Base-by-base conservation (phyloP, 2,329 filamentous ascomycete genomes). In the Trichoderma arundinaceum region DNA sequence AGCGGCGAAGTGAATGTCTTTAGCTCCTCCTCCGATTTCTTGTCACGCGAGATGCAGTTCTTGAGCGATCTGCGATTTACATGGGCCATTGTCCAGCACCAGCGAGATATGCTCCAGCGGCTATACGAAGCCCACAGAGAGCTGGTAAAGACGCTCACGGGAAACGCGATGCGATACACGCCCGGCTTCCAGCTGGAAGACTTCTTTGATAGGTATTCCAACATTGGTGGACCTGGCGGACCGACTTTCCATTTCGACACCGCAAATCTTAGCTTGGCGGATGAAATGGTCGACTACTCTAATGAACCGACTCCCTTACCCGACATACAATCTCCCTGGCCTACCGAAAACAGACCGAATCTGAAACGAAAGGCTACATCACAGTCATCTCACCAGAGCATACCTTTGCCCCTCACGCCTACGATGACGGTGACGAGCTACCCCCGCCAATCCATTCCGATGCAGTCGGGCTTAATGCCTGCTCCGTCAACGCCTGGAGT, bases 141-240 rank as follows among this genome's bases (percentile, higher is more conserved):
- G 74, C 82, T 96, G n/a, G 88, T 94, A 61, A 91, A 91, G 73
- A 88, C 86, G 3, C 76, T 92, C 19, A 84, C 86, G 1, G 88
- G 83, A 62, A 91, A 86, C 68, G 70, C 73, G 7, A 89, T 91
- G 83, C 80, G 90, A 9, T 92, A 92, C 70, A 89, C 89, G 0
- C 89, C 91, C 0, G 90, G 92, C 1, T 94, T 95, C 72, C 91
- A 95, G 68, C 84, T 94, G 13, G 92, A 95, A 69, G 91, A 95
- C 73, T 96, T 96, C 76, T 94, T 95, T 71, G 91, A 95, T 71
- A 84, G 92, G 33, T 96, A 96, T 67, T 78, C 80, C 0, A 85
- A 84, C 66, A 81, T 88, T 51, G 81, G 82, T 1, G 82, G 84
- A 0, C 80, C 80, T 19, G 88, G 87, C 0, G 89, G 88, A 1